Conservation (phyloP, 1,284 basidiomycete species). For the Austropuccinia psidii region DNA sequence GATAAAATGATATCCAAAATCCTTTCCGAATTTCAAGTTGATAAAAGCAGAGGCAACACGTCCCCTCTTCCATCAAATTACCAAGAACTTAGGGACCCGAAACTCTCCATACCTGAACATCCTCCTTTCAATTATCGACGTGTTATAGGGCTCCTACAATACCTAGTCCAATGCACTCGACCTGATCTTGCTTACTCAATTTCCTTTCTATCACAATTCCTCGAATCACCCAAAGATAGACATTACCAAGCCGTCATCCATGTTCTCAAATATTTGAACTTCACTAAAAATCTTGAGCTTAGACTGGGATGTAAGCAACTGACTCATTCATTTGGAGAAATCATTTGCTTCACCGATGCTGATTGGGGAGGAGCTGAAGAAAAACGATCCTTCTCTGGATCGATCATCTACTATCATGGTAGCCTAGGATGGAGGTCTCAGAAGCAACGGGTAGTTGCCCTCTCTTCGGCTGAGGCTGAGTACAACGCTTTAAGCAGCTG, state of each 20-base stretch:
- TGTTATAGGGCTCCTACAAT: neutral
- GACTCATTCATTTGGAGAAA: neutral
- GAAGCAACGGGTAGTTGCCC: neutral
- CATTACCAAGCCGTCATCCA: neutral
- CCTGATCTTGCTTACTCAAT: neutral
- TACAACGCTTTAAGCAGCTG: neutral
- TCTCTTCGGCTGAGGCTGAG: constrained; percentile 1
- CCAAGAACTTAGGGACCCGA: neutral
- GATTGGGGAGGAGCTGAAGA: neutral
- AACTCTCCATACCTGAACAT: neutral
- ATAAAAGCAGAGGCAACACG: neutral
- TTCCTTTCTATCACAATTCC: neutral
- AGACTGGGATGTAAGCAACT: neutral
- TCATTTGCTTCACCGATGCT: neutral
- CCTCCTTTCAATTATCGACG: neutral
- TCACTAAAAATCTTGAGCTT: neutral
- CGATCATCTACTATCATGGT: neutral
- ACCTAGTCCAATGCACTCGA: neutral
- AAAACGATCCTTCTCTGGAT: neutral
- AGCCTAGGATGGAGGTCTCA: neutral
- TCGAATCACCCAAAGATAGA: neutral
- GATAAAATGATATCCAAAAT: neutral
- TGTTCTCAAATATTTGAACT: neutral
- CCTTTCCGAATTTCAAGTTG: neutral
- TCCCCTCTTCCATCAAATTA: neutral